Evolutionary conservation across 2,329 filamentous ascomycete genomes (phyloP).

Genomic region (Mycosphaerelloides madeirae): DNA sequence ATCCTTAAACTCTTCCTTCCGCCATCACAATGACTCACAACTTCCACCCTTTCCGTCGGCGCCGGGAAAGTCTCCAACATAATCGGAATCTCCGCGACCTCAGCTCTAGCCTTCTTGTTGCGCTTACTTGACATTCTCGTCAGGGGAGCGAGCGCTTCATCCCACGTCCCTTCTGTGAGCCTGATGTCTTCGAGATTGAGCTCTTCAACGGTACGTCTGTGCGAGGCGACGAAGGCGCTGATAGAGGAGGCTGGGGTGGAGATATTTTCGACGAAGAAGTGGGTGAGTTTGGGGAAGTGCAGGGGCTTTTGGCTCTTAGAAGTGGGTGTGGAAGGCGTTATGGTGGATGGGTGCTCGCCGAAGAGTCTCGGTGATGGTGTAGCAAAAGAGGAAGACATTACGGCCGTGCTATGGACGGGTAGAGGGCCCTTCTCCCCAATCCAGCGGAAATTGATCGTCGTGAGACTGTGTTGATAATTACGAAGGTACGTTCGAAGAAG

Average conservation of each 20-base stretch:
- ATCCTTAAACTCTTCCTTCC: conserved; percentile 18
- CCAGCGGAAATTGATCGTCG: conserved; percentile 72
- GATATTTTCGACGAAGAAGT: conserved; percentile 68
- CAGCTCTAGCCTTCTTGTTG: conserved; percentile 1
- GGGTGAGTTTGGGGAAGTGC: conserved; percentile 62
- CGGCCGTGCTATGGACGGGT: conserved; percentile 62
- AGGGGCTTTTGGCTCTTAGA: conserved; percentile 41
- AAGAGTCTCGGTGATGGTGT: background rate
- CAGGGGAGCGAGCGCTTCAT: conserved; percentile 73
- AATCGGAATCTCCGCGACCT: conserved; percentile 28
- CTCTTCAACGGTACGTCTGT: conserved; percentile 65
- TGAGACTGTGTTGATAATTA: conserved; percentile 47
- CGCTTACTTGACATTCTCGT: conserved; percentile 31
- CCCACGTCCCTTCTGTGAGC: conserved; percentile 70
- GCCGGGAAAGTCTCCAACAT: conserved; percentile 25
- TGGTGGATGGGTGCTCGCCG: conserved; percentile 14
- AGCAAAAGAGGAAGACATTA: background rate
- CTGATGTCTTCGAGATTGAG: conserved; percentile 76
- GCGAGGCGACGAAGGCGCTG: conserved; percentile 60
- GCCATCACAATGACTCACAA: conserved; percentile 6
- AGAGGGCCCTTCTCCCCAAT: conserved; percentile 67
- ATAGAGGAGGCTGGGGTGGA: conserved; percentile 68
- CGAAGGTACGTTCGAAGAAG: conserved; percentile 76
- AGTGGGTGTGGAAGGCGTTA: conserved; percentile 41
- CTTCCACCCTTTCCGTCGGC: conserved; percentile 18